Conservation (phyloP, 257 asterid species). For the Fraxinus anomala region DNA sequence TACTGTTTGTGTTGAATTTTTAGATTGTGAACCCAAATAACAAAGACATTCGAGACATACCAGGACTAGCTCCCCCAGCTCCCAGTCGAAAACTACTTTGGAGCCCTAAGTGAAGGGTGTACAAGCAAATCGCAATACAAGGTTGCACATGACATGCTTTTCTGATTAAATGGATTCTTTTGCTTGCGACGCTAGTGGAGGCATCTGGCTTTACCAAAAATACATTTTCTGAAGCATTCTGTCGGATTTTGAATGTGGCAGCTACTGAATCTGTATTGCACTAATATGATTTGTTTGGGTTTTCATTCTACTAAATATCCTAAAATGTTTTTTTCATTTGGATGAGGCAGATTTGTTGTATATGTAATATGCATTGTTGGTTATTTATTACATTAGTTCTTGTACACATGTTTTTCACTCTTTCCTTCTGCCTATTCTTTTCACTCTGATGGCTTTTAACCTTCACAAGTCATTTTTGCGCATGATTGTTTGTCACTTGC, state of each 20-base stretch:
- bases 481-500: too few relatives aligned
- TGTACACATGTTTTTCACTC: not conserved
- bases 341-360: conserved; percentile 27
- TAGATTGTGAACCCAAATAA: conserved; percentile 91
- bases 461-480: too few relatives aligned
- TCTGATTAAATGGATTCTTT: conserved; percentile 18
- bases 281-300: conserved; percentile 26
- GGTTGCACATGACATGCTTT: conserved; percentile 23
- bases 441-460: too few relatives aligned
- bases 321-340: conserved; percentile 12
- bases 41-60: conserved; percentile 86
- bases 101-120: conserved; percentile 37
- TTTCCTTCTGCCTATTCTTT: not conserved
- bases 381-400: not conserved
- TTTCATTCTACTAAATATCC: conserved; percentile 20
- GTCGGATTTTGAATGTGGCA: conserved; percentile 28
- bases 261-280: conserved; percentile 28
- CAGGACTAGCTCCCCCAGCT: conserved; percentile 95
- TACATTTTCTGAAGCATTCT: conserved; percentile 22
- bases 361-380: conserved; percentile 21
- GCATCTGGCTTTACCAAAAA: conserved; percentile 18
- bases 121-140: conserved; percentile 11
- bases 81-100: conserved; percentile 76
- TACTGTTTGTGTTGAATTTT: conserved; percentile 24
- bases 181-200: conserved; percentile 24